Evolutionary conservation across 169 alveolate genomes (phyloP), one percentile per base, ranked within the genome.

Genomic region (Plasmodium malariae): DNA sequence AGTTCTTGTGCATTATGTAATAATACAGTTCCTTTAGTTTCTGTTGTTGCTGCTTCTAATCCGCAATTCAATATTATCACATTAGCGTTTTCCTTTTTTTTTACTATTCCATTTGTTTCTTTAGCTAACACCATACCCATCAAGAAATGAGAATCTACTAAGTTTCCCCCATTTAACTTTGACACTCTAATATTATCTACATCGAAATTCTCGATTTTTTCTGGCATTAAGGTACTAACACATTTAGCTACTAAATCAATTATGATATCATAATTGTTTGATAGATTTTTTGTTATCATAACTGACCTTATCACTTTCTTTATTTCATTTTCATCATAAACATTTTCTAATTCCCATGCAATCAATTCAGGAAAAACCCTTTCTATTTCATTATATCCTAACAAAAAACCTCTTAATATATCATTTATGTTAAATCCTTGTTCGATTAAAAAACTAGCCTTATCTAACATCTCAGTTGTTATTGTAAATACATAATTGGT

Each of bases 21-120:
- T 40, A 98, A 96, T 26, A 99, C 99, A 3, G 99, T 98, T 88
- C 99, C 99, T 94, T 98, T 98, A 17, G 99, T 98, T 87, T 99
- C 99, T 14, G 99, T 98, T 32, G 96, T 93, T 70, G 97, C 96
- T 67, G 98, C 93, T 86, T 99, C 99, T 24, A 99, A 94, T 55
- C 99, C 99, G 87, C 99, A 97, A 88, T 98, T 98, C 73, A 97
- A 95, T 34, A 98, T 98, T 92, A 98, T 97, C 40, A 98, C 99
- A 87, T 97, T 98, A 83, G 99, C 98, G 80, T 97, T 96, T 54
- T 94, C 95, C 49, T 97, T 96, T 80, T 96, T 94, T 74, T 96
- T 96, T 54, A 98, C 97, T 17, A 97, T 88, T 36, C 99, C 99
- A 87, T 96, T 97, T 43, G 98, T 94, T 60, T 96, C 97, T 65